These are phyloP conservation scores for Boletus sp. DNA, from an alignment of 768 basidiomycete genomes.

Conservation along the genomic window DNA sequence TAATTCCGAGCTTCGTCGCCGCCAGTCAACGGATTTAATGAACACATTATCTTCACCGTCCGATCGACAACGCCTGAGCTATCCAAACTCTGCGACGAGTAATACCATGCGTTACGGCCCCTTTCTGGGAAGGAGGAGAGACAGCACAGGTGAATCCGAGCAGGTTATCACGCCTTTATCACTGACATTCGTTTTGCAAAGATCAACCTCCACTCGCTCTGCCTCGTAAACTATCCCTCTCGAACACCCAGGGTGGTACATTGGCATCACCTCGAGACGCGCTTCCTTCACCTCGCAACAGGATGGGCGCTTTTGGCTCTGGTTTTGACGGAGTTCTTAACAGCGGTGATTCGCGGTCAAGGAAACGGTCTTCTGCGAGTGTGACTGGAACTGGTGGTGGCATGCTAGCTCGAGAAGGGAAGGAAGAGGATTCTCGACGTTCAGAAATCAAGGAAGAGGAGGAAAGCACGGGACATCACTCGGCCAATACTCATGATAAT, in stretches of 20 bases:
- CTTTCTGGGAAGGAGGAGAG: slow-evolving; percentile 57
- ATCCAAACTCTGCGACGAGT: slow-evolving; percentile 43
- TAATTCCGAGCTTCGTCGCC: slow-evolving; percentile 85
- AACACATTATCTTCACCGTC: slow-evolving; percentile 55
- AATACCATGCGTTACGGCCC: slow-evolving; percentile 63
- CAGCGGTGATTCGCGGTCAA: slow-evolving; percentile 67
- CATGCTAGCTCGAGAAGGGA: slow-evolving; percentile 39
- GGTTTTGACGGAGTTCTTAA: slow-evolving; percentile 73
- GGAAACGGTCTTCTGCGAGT: slow-evolving; percentile 60
- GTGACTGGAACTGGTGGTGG: slow-evolving; percentile 40
- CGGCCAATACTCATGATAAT: slow-evolving; percentile 2
- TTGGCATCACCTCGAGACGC: slow-evolving; percentile 55
- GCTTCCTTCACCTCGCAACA: slow-evolving; percentile 61
- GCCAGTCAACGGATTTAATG: slow-evolving; percentile 74
- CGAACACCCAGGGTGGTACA: slow-evolving; percentile 51
- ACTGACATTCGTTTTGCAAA: slow-evolving; percentile 29
- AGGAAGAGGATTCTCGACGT: slow-evolving; percentile 38
- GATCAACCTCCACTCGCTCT: slow-evolving; percentile 55
- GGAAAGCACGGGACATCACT: slow-evolving; percentile 29
- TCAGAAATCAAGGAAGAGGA: slow-evolving; percentile 60
- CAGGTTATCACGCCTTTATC: not conserved
- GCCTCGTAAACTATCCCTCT: slow-evolving; percentile 68
- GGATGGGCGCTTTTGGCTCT: slow-evolving; percentile 53
- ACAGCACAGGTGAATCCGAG: slow-evolving; percentile 55
- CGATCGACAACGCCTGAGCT: slow-evolving; percentile 58